A percentile compares a stretch with the other conserved stretches of the same genome.
phyloP scores from a whole-genome alignment of 192 early-diverging fungal species.

The Spizellomyces punctatus region DNA sequence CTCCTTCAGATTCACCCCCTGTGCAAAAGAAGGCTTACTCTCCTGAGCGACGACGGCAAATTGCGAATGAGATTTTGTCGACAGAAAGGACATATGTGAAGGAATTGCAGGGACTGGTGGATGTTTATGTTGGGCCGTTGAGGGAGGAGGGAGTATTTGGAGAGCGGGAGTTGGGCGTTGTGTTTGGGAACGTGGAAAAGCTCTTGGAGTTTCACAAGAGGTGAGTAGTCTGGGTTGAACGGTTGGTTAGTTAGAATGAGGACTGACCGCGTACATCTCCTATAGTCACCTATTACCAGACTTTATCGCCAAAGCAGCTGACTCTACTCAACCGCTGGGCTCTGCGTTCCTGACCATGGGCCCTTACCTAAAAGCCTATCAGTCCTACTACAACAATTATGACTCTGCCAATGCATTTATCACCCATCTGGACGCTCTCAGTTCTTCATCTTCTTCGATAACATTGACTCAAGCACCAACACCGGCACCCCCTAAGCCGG shows the following conservation, averaged over 20 bases:
- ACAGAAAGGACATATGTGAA: slow-evolving; percentile 88
- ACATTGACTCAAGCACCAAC: slow-evolving; percentile 34
- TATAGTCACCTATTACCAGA: slow-evolving; percentile 64
- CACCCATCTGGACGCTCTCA: neutral
- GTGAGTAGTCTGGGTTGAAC: slow-evolving; percentile 24
- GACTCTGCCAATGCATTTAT: slow-evolving; percentile 32
- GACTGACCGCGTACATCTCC: neutral
- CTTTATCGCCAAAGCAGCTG: slow-evolving; percentile 42
- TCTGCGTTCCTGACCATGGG: slow-evolving; percentile 48
- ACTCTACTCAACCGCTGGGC: slow-evolving; percentile 64
- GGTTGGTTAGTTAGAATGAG: neutral
- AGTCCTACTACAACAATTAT: slow-evolving; percentile 37
- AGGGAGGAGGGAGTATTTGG: slow-evolving; percentile 34
- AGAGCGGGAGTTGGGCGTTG: slow-evolving; percentile 11
- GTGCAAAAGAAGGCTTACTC: no score
- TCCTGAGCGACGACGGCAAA: slow-evolving; percentile 56
- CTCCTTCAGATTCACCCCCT: no score
- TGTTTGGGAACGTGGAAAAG: slow-evolving; percentile 82
- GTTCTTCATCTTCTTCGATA: slow-evolving; percentile 46
- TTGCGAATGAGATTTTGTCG: slow-evolving; percentile 77
- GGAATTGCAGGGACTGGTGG: slow-evolving; percentile 72
- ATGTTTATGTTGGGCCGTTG: slow-evolving; percentile 63
- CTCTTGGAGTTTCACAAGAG: slow-evolving; percentile 69
- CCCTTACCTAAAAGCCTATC: slow-evolving; percentile 36
- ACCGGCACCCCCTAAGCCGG: neutral